Percentiles rank a stretch among this genome's conserved stretches.
phyloP scores from a whole-genome alignment of 2,329 filamentous ascomycete species.

The Xylaria hypoxylon region DNA sequence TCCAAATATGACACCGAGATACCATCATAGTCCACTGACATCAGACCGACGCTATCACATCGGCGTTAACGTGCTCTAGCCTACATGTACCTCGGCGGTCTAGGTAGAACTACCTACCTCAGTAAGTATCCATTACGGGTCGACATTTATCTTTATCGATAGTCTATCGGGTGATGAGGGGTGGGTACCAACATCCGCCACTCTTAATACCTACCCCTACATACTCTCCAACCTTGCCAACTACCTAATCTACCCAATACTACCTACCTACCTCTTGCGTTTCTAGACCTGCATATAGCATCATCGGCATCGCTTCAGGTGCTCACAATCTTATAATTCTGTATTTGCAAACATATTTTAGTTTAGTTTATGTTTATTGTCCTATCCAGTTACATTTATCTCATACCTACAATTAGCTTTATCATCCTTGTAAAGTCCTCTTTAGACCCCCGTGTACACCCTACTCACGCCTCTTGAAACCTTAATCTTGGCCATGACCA shows the following conservation, averaged over 20 bases:
- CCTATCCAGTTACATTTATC: neutral
- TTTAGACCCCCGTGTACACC: neutral
- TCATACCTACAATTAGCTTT: neutral
- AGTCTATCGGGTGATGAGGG: too few relatives aligned
- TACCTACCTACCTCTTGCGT: neutral
- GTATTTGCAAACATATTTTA: neutral
- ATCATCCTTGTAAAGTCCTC: neutral
- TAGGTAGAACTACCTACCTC: too few relatives aligned
- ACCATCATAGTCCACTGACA: conserved; percentile 25
- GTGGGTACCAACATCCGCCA: too few relatives aligned
- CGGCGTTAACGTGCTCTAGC: too few relatives aligned
- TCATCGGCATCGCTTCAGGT: neutral
- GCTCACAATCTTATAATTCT: neutral
- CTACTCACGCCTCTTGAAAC: neutral
- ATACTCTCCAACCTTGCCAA: too few relatives aligned
- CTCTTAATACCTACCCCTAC: neutral
- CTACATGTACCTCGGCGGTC: neutral
- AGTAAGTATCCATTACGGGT: too few relatives aligned
- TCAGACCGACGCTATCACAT: conserved; percentile 21
- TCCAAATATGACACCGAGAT: conserved; percentile 9
- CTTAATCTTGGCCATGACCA: conserved; percentile 39
- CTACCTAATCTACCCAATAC: too few relatives aligned
- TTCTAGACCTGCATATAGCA: neutral
- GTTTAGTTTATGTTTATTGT: neutral
- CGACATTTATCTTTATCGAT: too few relatives aligned